These are phyloP conservation scores for Phoenix roebelenii DNA, from an alignment of 176 grass and related monocot genomes.

Conservation along the genomic window DNA sequence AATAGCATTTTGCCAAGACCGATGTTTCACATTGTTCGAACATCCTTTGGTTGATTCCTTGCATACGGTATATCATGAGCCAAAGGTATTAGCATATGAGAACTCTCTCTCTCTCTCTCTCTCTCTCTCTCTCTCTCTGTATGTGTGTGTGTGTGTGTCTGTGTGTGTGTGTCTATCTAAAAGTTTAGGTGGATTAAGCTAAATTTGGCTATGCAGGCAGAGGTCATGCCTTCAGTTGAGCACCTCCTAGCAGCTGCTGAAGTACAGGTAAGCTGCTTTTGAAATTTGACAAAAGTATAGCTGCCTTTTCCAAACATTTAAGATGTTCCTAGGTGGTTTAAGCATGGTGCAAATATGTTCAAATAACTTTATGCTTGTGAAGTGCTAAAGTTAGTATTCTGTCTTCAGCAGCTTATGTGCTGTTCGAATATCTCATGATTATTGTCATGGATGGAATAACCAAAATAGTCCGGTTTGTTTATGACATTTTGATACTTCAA, in stretches of 20 bases:
- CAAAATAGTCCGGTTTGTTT: conserved; percentile 14
- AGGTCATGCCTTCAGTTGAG: conserved; percentile 65
- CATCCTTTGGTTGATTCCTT: conserved; percentile 82
- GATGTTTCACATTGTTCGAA: conserved; percentile 78
- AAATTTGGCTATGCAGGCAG: conserved; percentile 50
- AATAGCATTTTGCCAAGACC: conserved; percentile 89
- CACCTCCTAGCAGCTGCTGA: conserved; percentile 60
- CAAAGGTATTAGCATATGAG: conserved; percentile 42
- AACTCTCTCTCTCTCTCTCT: conserved; percentile 1
- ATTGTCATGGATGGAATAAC: too few relatives aligned
- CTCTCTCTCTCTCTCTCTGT: conserved; percentile 4
- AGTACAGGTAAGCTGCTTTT: conserved; percentile 49
- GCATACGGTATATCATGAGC: conserved; percentile 82
- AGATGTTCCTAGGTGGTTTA: too few relatives aligned
- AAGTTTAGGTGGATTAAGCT: conserved; percentile 23
- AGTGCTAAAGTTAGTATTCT: too few relatives aligned
- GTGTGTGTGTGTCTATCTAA: background rate
- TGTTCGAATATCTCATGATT: too few relatives aligned
- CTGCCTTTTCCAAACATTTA: too few relatives aligned
- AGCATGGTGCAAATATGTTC: too few relatives aligned
- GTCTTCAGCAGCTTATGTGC: too few relatives aligned
- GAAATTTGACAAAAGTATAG: background rate
- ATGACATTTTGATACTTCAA: too few relatives aligned
- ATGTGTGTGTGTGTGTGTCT: background rate
- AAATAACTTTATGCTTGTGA: too few relatives aligned